phyloP scores from a whole-genome alignment of 148 eudicot genomes.

The Nepenthes mirabilis region DNA sequence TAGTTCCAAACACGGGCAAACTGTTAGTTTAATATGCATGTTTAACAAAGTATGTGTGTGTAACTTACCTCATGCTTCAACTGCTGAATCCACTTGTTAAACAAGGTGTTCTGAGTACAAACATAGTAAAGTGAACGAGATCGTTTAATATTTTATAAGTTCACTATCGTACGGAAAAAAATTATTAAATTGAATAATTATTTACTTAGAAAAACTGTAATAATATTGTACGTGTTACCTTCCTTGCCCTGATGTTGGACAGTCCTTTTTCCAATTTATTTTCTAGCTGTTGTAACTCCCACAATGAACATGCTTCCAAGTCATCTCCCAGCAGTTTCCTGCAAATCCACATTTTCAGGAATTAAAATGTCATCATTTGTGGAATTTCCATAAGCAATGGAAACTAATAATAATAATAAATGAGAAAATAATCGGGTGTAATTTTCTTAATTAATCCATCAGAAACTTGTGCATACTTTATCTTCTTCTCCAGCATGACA shows the following conservation, averaged over 20 bases:
- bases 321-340: conserved; percentile 6
- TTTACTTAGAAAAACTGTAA: too few relatives aligned
- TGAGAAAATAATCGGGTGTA: neutral
- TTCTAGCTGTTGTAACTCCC: conserved; percentile 8
- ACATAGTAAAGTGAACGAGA: neutral
- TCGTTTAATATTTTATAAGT: too few relatives aligned
- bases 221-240: neutral
- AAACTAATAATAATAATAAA: too few relatives aligned
- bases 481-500: conserved; percentile 4
- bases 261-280: conserved; percentile 3
- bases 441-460: neutral
- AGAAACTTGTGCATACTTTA: neutral
- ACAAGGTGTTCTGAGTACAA: neutral
- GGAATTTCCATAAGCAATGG: too few relatives aligned
- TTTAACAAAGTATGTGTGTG: neutral
- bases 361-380: neutral
- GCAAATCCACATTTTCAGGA: neutral
- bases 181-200: too few relatives aligned
- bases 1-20: too few relatives aligned
- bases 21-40: too few relatives aligned
- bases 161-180: too few relatives aligned
- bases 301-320: conserved; percentile 5
- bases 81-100: conserved; percentile 3
- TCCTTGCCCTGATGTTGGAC: conserved; percentile 2
- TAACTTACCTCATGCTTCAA: conserved; percentile 3